Percentiles rank a stretch among this genome's conserved stretches.
Evolutionary conservation across 495 filamentous ascomycete species (phyloP).

Genomic region (Xylaria curta): DNA sequence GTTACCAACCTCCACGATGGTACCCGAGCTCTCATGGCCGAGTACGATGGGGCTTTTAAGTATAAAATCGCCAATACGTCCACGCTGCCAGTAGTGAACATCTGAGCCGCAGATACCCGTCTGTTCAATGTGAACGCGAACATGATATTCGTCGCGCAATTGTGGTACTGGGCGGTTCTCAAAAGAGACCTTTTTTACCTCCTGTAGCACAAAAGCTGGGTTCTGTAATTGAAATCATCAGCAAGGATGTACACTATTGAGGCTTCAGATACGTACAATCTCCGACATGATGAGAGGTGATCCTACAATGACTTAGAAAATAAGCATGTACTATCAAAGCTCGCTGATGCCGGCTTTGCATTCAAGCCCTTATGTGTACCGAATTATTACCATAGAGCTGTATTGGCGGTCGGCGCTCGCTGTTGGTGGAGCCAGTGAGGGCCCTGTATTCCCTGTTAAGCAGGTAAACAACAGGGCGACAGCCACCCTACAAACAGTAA

Average conservation of each 20-base stretch:
- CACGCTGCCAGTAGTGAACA: conserved; percentile 46
- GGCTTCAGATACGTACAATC: conserved; percentile 17
- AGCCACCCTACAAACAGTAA: neutral
- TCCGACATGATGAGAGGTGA: conserved; percentile 19
- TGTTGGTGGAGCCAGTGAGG: neutral
- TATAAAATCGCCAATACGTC: conserved; percentile 45
- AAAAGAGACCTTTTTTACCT: conserved; percentile 44
- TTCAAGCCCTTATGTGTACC: conserved; percentile 11
- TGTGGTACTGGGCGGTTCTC: conserved; percentile 46
- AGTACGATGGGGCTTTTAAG: conserved; percentile 56
- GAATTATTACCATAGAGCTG: neutral
- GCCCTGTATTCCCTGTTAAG: too few relatives aligned
- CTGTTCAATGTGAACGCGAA: conserved; percentile 45
- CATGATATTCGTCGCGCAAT: conserved; percentile 40
- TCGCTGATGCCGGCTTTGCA: conserved; percentile 3
- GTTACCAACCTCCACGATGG: conserved; percentile 70
- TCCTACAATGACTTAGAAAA: neutral
- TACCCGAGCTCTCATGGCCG: conserved; percentile 78
- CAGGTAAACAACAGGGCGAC: neutral
- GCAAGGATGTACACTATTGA: conserved; percentile 18
- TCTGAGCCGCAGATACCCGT: conserved; percentile 48
- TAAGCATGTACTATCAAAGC: too few relatives aligned
- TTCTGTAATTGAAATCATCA: conserved; percentile 32
- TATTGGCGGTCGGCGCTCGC: neutral
- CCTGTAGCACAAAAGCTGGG: conserved; percentile 49